Evolutionary conservation across 2,329 filamentous ascomycete species (phyloP).

Genomic region (Zymoseptoria crescenta): DNA sequence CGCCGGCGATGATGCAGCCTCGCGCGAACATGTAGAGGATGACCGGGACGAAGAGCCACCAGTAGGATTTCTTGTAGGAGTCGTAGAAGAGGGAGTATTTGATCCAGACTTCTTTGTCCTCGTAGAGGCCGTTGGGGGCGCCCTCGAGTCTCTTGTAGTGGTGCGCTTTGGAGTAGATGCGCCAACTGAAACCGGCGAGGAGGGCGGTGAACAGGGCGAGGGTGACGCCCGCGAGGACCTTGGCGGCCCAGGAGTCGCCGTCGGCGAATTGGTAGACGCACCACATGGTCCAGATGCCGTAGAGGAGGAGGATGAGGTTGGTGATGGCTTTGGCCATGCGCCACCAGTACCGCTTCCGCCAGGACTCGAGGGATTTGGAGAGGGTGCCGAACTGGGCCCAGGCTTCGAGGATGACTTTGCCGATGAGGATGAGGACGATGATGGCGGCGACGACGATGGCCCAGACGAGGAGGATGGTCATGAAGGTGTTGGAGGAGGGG

Average conservation of each 20-base stretch:
- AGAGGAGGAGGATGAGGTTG: slow-evolving; percentile 80
- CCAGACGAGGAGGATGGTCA: slow-evolving; percentile 86
- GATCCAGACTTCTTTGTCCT: slow-evolving; percentile 83
- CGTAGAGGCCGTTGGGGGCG: slow-evolving; percentile 65
- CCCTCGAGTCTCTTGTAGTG: slow-evolving; percentile 69
- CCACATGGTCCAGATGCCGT: slow-evolving; percentile 91
- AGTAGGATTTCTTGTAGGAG: slow-evolving; percentile 85
- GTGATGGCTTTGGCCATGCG: slow-evolving; percentile 83
- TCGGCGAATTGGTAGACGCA: slow-evolving; percentile 92
- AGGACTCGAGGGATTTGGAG: slow-evolving; percentile 68
- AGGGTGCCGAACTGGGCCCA: slow-evolving; percentile 89
- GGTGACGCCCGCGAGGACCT: slow-evolving; percentile 72
- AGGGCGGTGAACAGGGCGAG: slow-evolving; percentile 72
- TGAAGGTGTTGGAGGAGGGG: slow-evolving; percentile 85
- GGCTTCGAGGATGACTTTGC: slow-evolving; percentile 83
- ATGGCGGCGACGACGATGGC: slow-evolving; percentile 79
- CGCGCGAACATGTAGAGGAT: slow-evolving; percentile 89
- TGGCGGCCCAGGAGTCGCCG: slow-evolving; percentile 91
- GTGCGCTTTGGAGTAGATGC: slow-evolving; percentile 69
- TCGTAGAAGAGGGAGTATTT: slow-evolving; percentile 98
- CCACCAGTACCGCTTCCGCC: slow-evolving; percentile 95
- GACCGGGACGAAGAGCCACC: slow-evolving; percentile 90
- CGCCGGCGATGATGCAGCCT: slow-evolving; percentile 75
- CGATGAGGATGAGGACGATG: slow-evolving; percentile 74
- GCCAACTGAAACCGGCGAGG: slow-evolving; percentile 74